Percentiles rank a stretch among this genome's conserved stretches.
phyloP scores from a whole-genome alignment of 1,284 basidiomycete genomes.

The Mycena sp. region DNA sequence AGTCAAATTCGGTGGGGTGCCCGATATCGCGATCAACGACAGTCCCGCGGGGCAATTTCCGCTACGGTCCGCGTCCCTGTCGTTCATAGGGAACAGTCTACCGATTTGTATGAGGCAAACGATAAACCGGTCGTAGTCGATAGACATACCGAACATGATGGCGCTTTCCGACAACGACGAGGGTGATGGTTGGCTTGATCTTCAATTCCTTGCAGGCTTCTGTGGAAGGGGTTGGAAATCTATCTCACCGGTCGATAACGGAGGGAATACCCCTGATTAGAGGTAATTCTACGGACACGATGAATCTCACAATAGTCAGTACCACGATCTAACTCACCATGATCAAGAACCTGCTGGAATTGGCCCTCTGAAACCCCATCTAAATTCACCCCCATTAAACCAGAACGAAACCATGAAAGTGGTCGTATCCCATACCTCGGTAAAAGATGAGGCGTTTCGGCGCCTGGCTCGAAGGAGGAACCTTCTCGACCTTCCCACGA shows the following conservation, averaged over 20 bases:
- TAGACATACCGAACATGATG: conserved; percentile 44
- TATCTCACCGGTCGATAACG: neutral
- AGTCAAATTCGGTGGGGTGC: conserved; percentile 60
- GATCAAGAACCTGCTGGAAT: conserved; percentile 62
- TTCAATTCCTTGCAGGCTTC: conserved; percentile 55
- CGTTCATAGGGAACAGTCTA: conserved; percentile 41
- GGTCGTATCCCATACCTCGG: conserved; percentile 56
- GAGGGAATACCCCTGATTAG: conserved; percentile 48
- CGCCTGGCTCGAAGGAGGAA: conserved; percentile 42
- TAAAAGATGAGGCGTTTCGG: conserved; percentile 67
- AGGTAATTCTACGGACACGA: conserved; percentile 59
- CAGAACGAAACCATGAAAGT: neutral
- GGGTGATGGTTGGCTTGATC: conserved; percentile 60
- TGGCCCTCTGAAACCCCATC: conserved; percentile 77
- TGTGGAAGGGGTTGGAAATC: conserved; percentile 28
- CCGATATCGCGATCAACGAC: conserved; percentile 60
- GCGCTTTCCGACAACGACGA: conserved; percentile 66
- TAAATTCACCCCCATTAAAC: conserved; percentile 29
- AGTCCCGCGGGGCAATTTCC: conserved; percentile 77
- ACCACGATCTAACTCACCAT: conserved; percentile 50
- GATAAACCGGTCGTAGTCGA: neutral
- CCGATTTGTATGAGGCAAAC: neutral
- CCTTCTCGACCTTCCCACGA: conserved; percentile 41
- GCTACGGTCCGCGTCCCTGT: conserved; percentile 60
- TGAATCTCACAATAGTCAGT: too few species aligned